phyloP scores from a whole-genome alignment of 2,329 filamentous ascomycete genomes.

The Aquanectria penicillioides region DNA sequence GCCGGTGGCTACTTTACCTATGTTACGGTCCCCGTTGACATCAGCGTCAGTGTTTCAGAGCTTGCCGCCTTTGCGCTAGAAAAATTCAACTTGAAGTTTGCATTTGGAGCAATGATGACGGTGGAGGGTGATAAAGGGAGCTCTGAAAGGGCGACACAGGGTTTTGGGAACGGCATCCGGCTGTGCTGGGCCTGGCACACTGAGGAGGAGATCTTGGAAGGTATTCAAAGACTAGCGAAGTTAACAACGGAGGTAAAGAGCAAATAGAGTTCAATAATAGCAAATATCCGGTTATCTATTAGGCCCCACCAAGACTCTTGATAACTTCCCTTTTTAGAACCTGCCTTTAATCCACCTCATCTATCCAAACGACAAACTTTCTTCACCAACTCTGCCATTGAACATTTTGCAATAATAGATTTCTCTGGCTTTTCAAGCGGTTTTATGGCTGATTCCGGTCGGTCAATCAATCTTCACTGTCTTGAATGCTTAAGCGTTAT shows the following conservation, averaged over 20 bases:
- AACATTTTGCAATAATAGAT: no score
- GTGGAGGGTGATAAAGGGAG: constrained; percentile 11
- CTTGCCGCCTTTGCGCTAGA: not conserved
- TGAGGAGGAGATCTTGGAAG: constrained; percentile 7
- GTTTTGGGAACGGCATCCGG: constrained; percentile 11
- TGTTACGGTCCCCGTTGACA: not conserved
- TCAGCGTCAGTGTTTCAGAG: not conserved
- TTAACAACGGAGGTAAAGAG: not conserved
- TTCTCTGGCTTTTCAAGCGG: no score
- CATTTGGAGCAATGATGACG: constrained; percentile 12
- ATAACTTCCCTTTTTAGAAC: no score
- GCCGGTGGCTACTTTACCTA: constrained; percentile 14
- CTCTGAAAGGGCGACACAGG: not conserved
- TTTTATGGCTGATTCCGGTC: no score
- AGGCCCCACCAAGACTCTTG: no score
- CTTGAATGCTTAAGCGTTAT: no score
- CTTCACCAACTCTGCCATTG: no score
- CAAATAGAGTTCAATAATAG: no score
- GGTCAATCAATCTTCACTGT: no score
- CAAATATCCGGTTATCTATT: no score
- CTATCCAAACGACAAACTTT: no score
- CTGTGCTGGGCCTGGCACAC: constrained; percentile 18
- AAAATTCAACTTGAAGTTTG: constrained; percentile 9
- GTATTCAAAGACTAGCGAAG: not conserved
- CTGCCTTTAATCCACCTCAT: no score